These are phyloP conservation scores for Dendrobium nobile DNA, from an alignment of 106 monocot genomes.

Conservation along the genomic window DNA sequence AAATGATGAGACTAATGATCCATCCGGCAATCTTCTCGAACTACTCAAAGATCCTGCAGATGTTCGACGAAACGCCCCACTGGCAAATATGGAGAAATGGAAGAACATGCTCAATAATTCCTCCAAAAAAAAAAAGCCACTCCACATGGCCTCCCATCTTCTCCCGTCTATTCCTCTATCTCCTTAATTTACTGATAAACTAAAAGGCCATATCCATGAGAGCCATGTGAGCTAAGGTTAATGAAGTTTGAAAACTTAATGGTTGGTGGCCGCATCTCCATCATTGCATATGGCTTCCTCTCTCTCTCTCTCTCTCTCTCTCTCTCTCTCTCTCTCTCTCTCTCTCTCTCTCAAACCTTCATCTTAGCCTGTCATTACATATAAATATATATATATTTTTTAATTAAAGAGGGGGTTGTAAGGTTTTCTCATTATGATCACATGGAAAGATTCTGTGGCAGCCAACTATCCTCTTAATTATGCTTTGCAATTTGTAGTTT, in stretches of 20 bases:
- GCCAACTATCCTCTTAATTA: slow-evolving; percentile 9
- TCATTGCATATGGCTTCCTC: slow-evolving; percentile 17
- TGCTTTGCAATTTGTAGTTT: not conserved
- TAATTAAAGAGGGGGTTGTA: not conserved
- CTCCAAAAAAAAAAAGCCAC: too few relatives aligned
- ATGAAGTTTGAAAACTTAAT: not conserved
- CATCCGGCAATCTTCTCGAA: too few relatives aligned
- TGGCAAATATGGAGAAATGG: too few relatives aligned
- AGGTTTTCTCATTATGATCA: slow-evolving; percentile 7
- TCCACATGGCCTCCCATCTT: too few relatives aligned
- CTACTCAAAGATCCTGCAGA: too few relatives aligned
- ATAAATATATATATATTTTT: not conserved
- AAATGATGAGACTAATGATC: too few relatives aligned
- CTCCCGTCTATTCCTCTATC: not conserved
- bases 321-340: not conserved
- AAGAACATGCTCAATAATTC: too few relatives aligned
- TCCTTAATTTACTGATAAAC: not conserved
- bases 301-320: not conserved
- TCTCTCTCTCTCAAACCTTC: not conserved
- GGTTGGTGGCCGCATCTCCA: slow-evolving; percentile 27
- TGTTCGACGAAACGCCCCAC: too few relatives aligned
- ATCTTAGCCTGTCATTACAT: not conserved
- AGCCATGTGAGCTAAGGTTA: slow-evolving; percentile 24
- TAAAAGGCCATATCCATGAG: not conserved
- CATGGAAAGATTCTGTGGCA: slow-evolving; percentile 40